Base-by-base conservation (phyloP, 2,329 filamentous ascomycete species). In the Xylariaceae sp. region DNA sequence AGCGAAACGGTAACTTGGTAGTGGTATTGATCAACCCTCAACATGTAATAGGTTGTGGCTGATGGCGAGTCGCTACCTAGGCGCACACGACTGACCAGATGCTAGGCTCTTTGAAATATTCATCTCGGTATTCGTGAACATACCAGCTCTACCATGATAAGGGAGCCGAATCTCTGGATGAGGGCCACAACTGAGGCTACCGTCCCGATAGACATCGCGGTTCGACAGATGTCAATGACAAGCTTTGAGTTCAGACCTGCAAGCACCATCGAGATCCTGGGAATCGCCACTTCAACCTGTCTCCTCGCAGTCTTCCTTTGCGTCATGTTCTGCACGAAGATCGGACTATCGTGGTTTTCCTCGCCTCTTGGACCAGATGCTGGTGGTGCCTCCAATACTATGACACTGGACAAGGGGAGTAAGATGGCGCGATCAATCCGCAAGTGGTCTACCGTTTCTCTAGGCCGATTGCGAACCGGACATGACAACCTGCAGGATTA, bases 271-370 rank as follows among this genome's bases (percentile, higher is more conserved):
- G 57, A 59, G 39, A 43, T 59, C 12, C 26, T 57, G 34, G 57
- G 51, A 37, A 53, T 57, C 10, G 54, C 51, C 18, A 53, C 51
- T 3, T 46, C 57, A 16, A 59, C 51, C 12, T 57, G 49, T 29
- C 46, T 57, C 39, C 54, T 59, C 12, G 54, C 46, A 16, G 39
- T 51, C 7, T 52, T 57, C 46, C 46, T 57, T 32, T 54, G 41
- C 19, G 9, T 22, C 18, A 26, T 55, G 49, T 15, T 59, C 15
- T 59, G 26, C 30, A 41, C 36, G 3, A 46, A 47, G 19, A 19
- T 55, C 2, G 22, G 30, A 12, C 32, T 46, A 22, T 21, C 41
- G 9, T 41, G 39, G 12, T 13, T 12, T 43, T 29, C 30, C n/a
- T 49, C 12, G 3, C 45, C 12, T 41, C 9, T 32, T 5, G 18